Evolutionary conservation across 192 early-diverging fungal species (phyloP), one percentile per base, ranked within the genome.

Genomic region (Piromyces finnis): DNA sequence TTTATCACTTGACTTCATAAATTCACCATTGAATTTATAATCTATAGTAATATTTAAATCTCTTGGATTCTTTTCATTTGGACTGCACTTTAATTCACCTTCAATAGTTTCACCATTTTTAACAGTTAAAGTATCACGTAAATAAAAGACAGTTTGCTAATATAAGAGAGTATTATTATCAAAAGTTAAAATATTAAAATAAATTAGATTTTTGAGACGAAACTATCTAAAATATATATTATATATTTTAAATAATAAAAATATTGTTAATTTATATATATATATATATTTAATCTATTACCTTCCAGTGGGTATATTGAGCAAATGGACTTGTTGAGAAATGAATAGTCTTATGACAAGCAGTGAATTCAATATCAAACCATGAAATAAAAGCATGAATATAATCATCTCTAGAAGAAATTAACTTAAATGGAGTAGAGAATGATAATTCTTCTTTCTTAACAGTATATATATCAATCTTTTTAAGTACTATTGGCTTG

Each of bases 251-350:
- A n/a, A n/a, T n/a, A n/a, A n/a, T n/a, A n/a, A n/a, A n/a, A n/a
- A n/a, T n/a, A n/a, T n/a, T n/a, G n/a, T n/a, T n/a, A n/a, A n/a
- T n/a, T n/a, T n/a, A n/a, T n/a, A n/a, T n/a, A n/a, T n/a, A n/a
- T n/a, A n/a, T n/a, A n/a, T n/a, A n/a, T n/a, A n/a, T n/a, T n/a
- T n/a, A n/a, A n/a, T n/a, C n/a, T n/a, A 81, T 32, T 79, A 89
- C 88, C 88, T 98, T 98, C 98, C 98, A 99, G 84, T 99, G 98
- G n/a, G 98, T 99, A 88, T 97, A 93, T 86, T 90, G 86, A 82
- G 89, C 86, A 82, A 94, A 90, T 11, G 95, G 92, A 35, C 97
- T 89, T 80, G 97, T 93, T 84, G 94, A 86, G 84, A 95, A 90
- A 77, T 86, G 85, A 29, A 97, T 89, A 77, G 91, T 92, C 83